phyloP scores from a whole-genome alignment of 768 basidiomycete species.

The Amanita polypyramis region DNA sequence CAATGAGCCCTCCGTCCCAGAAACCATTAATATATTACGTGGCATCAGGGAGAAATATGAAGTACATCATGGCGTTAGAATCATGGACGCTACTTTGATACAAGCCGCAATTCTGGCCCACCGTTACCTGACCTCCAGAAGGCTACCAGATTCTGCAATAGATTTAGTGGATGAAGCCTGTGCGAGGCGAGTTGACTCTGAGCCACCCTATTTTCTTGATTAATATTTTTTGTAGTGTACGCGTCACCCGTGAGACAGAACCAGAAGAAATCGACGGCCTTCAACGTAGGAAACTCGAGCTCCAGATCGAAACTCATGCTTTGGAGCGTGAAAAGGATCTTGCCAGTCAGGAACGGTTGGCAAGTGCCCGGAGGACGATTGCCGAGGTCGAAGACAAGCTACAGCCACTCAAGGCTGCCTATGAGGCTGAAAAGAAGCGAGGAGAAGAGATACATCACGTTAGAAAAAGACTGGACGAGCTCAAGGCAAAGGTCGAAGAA shows the following conservation, averaged over 20 bases:
- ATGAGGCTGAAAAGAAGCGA: slow-evolving; percentile 77
- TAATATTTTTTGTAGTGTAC: slow-evolving; percentile 38
- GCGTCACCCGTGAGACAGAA: slow-evolving; percentile 88
- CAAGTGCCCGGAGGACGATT: slow-evolving; percentile 62
- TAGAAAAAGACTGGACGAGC: slow-evolving; percentile 78
- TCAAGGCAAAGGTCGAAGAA: slow-evolving; percentile 86
- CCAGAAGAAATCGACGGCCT: slow-evolving; percentile 91
- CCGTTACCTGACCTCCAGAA: slow-evolving; percentile 79
- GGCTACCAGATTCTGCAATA: slow-evolving; percentile 80
- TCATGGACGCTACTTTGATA: slow-evolving; percentile 82
- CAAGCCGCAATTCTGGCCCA: slow-evolving; percentile 85
- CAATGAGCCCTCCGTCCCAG: slow-evolving; percentile 82
- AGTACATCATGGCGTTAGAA: slow-evolving; percentile 85
- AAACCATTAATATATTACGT: slow-evolving; percentile 88
- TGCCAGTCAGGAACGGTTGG: slow-evolving; percentile 77
- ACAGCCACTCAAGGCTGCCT: slow-evolving; percentile 70
- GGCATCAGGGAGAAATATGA: slow-evolving; percentile 93
- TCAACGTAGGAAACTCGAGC: slow-evolving; percentile 78
- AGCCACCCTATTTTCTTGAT: background rate
- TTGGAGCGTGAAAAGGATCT: slow-evolving; percentile 86
- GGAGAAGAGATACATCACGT: slow-evolving; percentile 73
- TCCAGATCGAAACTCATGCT: slow-evolving; percentile 93
- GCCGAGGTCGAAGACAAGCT: slow-evolving; percentile 81
- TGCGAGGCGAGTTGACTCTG: slow-evolving; percentile 45
- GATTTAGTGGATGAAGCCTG: slow-evolving; percentile 91